phyloP scores from a whole-genome alignment of 2,329 filamentous ascomycete species.

The Chaetomium strumarium region DNA sequence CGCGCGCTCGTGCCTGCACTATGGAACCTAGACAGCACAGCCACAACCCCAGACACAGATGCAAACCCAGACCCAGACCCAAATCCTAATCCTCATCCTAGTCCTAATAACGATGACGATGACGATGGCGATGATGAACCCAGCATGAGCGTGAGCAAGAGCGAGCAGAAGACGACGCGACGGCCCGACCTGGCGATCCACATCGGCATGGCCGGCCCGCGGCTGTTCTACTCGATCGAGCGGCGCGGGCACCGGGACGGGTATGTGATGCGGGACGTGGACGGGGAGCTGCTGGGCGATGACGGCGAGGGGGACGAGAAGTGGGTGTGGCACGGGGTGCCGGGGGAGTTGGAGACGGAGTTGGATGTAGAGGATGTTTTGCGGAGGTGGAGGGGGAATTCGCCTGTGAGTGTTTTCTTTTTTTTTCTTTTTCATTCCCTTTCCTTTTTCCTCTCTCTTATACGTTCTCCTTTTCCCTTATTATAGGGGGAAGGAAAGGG shows the following conservation, averaged over 20 bases:
- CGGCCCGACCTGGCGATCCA: constrained; percentile 62
- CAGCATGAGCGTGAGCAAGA: neutral
- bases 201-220: constrained; percentile 69
- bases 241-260: constrained; percentile 63
- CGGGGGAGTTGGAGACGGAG: constrained; percentile 51
- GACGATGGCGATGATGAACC: neutral
- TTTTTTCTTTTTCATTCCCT: neutral
- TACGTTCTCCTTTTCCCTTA: neutral
- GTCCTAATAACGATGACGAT: constrained; percentile 10
- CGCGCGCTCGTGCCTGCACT: constrained; percentile 58
- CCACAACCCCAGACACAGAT: neutral
- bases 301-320: constrained; percentile 41
- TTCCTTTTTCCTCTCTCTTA: neutral
- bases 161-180: constrained; percentile 29
- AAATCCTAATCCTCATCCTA: neutral
- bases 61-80: no score
- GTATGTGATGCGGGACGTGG: constrained; percentile 66
- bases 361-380: constrained; percentile 54
- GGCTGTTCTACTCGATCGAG: constrained; percentile 64
- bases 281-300: constrained; percentile 53
- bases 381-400: constrained; percentile 46
- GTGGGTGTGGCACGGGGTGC: constrained; percentile 51
- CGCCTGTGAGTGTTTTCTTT: constrained; percentile 38
- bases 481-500: no score
- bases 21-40: constrained; percentile 36